Evolutionary conservation across 2,329 filamentous ascomycete genomes (phyloP).

Genomic region (Leptographium radiaticola): DNA sequence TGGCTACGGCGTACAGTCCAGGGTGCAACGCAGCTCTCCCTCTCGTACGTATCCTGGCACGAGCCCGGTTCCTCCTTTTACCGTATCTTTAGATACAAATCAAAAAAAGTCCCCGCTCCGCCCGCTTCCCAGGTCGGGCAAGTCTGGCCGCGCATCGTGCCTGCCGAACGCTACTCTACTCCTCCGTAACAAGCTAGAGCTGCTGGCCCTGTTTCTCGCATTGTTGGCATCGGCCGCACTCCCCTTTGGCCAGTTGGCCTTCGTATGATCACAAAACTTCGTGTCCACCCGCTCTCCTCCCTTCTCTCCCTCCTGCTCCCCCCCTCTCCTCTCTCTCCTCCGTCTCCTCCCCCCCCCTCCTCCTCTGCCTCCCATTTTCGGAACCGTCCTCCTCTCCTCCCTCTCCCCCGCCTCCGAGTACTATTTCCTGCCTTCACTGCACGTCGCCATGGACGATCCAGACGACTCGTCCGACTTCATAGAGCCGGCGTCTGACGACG

Average conservation of each 20-base stretch:
- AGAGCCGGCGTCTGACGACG: constrained; percentile 10
- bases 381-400: not conserved
- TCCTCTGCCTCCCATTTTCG: not conserved
- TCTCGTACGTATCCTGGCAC: too few species aligned
- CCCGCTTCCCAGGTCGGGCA: not conserved
- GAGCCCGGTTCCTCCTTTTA: too few species aligned
- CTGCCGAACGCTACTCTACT: not conserved
- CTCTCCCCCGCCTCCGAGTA: not conserved
- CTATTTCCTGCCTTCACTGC: not conserved
- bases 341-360: not conserved
- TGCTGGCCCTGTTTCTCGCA: not conserved
- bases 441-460: constrained; percentile 1
- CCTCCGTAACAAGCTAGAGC: not conserved
- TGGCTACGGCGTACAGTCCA: too few species aligned
- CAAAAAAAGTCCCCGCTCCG: not conserved
- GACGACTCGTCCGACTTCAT: constrained; percentile 9
- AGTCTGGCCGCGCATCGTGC: not conserved
- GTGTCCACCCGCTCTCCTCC: not conserved
- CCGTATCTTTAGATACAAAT: too few species aligned
- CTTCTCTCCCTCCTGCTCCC: not conserved
- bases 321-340: not conserved
- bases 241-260: not conserved
- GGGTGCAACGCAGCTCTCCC: too few species aligned
- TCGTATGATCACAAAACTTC: not conserved
- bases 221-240: not conserved